Base-by-base conservation (phyloP, 371 early-diverging fungal genomes). In the Actinomucor elegans region DNA sequence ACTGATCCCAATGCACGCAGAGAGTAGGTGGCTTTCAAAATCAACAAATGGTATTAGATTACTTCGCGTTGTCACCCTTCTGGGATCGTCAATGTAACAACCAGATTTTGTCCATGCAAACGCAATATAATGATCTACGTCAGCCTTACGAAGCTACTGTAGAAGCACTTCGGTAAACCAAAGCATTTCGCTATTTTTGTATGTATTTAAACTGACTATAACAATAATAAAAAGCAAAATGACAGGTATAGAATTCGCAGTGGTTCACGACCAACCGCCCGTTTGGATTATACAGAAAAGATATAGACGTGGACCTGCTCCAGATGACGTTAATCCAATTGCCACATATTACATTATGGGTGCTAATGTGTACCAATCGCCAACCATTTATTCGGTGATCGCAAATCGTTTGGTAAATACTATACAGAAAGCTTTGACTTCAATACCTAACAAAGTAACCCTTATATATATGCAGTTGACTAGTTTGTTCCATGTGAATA, bases 51-150 rank as follows among this genome's bases (percentile, higher is more conserved):
- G 93, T 93, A 2, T 70, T 99, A 1, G 94, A 94, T 58, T 99
- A 99, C 77, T 99, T 99, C 73, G 83, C 92, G 20, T 79, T 76
- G 48, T 93, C 95, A 4, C 98, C 93, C 8, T 99, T 99, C 73
- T 99, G 98, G 88, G 99, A 99, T 76, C 80, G 89, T 32, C 81
- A 87, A 8, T 95, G 93, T 72, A 94, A 94, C 64, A 99, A 99
- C 65, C 98, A 97, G 42, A 85, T 92, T 9, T 64, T 99, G 11
- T 79, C 85, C 55, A 99, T 99, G 99, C 99, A 99, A 67, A 94
- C 96, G 5, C 89, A 93, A 65, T 96, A 89, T 75, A 95, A 94
- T 64, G 88, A 86, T 44, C 66, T 95, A 14, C 78, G 89, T 38
- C 84, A 85, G 38, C 62, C 73, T 0, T 71, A 75, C 26, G 77